Conservation (phyloP, 75 land plant species). For the Isoetes taiwanensis region DNA sequence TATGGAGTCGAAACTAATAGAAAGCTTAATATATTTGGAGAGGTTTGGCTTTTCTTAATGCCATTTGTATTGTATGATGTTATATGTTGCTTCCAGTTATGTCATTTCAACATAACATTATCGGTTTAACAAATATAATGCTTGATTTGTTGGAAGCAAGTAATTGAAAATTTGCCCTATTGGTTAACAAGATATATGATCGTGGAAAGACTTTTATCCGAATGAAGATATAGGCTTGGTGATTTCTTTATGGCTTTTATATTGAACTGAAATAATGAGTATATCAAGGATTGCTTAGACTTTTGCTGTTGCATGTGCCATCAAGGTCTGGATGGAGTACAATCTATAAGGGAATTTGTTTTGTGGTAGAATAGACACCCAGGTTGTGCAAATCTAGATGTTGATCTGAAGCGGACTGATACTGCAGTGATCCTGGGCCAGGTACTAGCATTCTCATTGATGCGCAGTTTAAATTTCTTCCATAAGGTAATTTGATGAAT, state of each 20-base stretch:
- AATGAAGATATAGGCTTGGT: no score
- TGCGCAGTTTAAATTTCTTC: neutral
- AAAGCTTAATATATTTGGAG: conserved; percentile 64
- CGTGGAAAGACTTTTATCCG: no score
- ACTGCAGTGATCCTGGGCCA: conserved; percentile 90
- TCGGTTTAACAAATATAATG: neutral
- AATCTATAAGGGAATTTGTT: conserved; percentile 93
- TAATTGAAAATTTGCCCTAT: neutral
- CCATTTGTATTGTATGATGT: no score
- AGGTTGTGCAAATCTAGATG: conserved; percentile 45
- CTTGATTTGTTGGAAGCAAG: neutral
- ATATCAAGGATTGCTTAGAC: no score
- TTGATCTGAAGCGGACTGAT: conserved; percentile 62
- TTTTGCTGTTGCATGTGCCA: no score
- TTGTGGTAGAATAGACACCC: conserved; percentile 99
- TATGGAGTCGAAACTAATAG: conserved; percentile 98
- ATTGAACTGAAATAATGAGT: no score
- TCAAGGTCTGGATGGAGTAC: conserved; percentile 64
- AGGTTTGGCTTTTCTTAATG: conserved; percentile 30
- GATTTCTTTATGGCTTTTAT: no score
- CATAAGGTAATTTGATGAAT: neutral
- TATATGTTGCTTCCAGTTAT: no score
- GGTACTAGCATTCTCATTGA: conserved; percentile 23
- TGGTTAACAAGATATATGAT: no score
- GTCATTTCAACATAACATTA: no score